Percentiles rank a stretch among this genome's conserved stretches.
phyloP scores from a whole-genome alignment of 2,329 filamentous ascomycete species.

The Aureobasidium sp. region DNA sequence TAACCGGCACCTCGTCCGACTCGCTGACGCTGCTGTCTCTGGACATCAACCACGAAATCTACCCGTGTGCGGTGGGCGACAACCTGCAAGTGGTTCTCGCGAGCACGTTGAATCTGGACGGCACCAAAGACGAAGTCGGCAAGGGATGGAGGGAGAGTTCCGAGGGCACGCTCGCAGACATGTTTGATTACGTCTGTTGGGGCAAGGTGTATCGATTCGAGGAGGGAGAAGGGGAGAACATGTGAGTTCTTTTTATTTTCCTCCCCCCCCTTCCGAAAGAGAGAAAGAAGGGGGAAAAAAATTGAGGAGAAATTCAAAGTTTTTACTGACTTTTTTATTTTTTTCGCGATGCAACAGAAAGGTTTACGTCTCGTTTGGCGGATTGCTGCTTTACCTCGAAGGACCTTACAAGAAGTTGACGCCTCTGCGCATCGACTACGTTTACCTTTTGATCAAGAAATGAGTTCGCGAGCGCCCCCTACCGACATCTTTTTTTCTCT shows the following conservation, averaged over 20 bases:
- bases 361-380: constrained; percentile 89
- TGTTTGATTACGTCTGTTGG: constrained; percentile 82
- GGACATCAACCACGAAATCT: constrained; percentile 91
- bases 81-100: constrained; percentile 75
- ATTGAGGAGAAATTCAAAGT: background rate
- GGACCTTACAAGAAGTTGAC: constrained; percentile 95
- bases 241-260: constrained; percentile 56
- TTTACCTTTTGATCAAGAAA: constrained; percentile 93
- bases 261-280: background rate
- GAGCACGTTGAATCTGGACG: constrained; percentile 79
- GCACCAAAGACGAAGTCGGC: constrained; percentile 50
- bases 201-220: constrained; percentile 87
- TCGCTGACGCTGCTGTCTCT: constrained; percentile 70
- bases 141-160: constrained; percentile 64
- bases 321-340: constrained; percentile 7
- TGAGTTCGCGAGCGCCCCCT: constrained; percentile 32
- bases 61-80: constrained; percentile 68
- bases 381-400: constrained; percentile 80
- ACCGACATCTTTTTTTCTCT: background rate
- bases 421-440: constrained; percentile 82
- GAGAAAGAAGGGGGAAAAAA: constrained; percentile 28
- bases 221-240: constrained; percentile 73
- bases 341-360: constrained; percentile 40
- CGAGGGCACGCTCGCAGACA: constrained; percentile 56
- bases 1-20: constrained; percentile 70